These are phyloP conservation scores for Boletus coccyginus DNA, from an alignment of 768 basidiomycete genomes.

Conservation along the genomic window DNA sequence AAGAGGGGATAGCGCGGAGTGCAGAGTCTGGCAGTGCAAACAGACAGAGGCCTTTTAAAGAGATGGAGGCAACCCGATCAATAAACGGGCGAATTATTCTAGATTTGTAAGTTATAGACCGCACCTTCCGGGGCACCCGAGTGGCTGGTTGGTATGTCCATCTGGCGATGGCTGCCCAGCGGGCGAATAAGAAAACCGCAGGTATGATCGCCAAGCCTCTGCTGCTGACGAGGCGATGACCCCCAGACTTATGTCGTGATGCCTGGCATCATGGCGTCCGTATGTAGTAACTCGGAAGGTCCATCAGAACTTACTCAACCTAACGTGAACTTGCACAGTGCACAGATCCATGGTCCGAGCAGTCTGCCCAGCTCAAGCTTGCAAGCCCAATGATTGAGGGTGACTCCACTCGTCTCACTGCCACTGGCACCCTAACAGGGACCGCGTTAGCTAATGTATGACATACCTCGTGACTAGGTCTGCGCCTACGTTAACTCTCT, in stretches of 20 bases:
- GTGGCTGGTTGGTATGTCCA: background rate
- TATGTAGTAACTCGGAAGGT: constrained; percentile 5
- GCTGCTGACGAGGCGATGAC: constrained; percentile 16
- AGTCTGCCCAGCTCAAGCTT: too few relatives aligned
- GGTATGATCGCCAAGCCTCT: background rate
- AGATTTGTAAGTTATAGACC: constrained; percentile 9
- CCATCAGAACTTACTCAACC: constrained; percentile 9
- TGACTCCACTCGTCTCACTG: too few relatives aligned
- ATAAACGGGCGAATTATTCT: constrained; percentile 1
- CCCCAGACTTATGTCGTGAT: background rate
- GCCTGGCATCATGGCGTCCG: constrained; percentile 5
- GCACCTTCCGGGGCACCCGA: background rate
- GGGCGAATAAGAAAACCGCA: background rate
- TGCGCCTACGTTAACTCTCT: too few relatives aligned
- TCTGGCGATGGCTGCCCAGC: background rate
- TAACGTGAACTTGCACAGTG: background rate
- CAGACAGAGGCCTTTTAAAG: constrained; percentile 16
- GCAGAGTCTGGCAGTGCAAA: background rate
- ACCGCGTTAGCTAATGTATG: background rate
- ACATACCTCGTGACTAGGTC: background rate
- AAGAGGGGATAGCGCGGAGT: constrained; percentile 7
- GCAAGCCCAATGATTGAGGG: too few relatives aligned
- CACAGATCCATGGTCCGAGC: background rate
- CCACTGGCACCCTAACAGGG: background rate
- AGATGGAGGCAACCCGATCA: background rate